Conservation (phyloP, 2,329 filamentous ascomycete genomes). For the Bisporella sp. region DNA sequence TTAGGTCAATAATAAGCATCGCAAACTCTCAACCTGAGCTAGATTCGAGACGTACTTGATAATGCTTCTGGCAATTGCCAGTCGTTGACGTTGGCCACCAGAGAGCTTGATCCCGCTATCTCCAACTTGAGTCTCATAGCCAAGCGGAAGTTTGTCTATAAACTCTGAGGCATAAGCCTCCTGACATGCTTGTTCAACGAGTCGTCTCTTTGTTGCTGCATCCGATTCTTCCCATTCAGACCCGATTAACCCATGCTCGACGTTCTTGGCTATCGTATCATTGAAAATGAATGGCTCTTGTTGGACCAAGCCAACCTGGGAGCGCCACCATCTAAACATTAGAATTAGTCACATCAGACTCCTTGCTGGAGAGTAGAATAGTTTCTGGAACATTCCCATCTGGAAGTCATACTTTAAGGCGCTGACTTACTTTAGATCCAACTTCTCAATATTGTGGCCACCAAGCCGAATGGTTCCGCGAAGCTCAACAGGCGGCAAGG, state of each 20-base stretch:
- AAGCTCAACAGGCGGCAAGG: conserved; percentile 27
- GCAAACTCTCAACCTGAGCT: background rate
- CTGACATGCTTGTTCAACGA: conserved; percentile 57
- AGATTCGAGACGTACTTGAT: conserved; percentile 2
- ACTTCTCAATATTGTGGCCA: conserved; percentile 44
- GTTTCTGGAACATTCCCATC: too few relatives aligned
- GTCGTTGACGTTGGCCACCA: conserved; percentile 72
- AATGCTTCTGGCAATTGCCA: conserved; percentile 52
- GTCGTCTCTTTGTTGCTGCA: conserved; percentile 47
- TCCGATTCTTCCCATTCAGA: conserved; percentile 44
- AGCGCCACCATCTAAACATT: conserved; percentile 39
- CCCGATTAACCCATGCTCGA: conserved; percentile 41
- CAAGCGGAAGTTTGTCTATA: conserved; percentile 52
- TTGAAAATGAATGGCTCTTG: conserved; percentile 66
- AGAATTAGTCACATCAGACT: too few relatives aligned
- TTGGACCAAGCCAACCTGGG: conserved; percentile 58
- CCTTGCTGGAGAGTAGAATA: too few relatives aligned
- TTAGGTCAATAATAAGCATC: conserved; percentile 58
- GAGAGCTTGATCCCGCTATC: conserved; percentile 70
- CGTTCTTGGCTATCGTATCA: conserved; percentile 50
- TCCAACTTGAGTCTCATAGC: conserved; percentile 66
- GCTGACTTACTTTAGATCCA: conserved; percentile 43
- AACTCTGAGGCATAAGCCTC: conserved; percentile 67
- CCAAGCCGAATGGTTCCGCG: conserved; percentile 41
- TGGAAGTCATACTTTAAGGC: too few relatives aligned